phyloP scores from a whole-genome alignment of 73 alveolate genomes.

The Paramecium pentaurelia region DNA sequence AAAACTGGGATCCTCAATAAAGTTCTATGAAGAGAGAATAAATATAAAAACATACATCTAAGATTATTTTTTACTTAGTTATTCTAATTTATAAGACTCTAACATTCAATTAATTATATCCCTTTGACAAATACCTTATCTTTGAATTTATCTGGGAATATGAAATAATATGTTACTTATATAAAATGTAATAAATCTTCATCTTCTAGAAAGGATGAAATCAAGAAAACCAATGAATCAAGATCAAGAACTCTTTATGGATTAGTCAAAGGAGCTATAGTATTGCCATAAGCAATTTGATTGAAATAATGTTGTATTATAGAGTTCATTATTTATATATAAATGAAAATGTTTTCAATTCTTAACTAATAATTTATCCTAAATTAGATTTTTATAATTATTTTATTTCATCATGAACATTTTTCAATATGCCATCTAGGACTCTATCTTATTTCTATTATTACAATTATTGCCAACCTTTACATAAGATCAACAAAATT shows the following conservation, averaged over 20 bases:
- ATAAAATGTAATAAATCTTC: background rate
- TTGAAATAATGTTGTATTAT: background rate
- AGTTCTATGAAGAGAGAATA: background rate
- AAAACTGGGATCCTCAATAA: background rate
- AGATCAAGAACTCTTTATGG: slow-evolving; percentile 23
- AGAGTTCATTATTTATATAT: slow-evolving; percentile 28
- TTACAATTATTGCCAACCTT: background rate
- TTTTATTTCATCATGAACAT: background rate
- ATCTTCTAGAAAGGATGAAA: background rate
- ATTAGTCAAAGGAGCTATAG: background rate
- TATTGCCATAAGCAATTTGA: background rate
- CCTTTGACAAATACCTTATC: background rate
- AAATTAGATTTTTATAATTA: background rate
- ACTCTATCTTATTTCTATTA: background rate
- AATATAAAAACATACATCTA: background rate
- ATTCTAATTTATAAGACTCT: slow-evolving; percentile 4
- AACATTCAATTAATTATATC: background rate
- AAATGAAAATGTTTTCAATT: slow-evolving; percentile 21
- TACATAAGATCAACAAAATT: background rate
- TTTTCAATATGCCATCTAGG: background rate
- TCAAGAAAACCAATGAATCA: background rate
- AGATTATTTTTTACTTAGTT: background rate
- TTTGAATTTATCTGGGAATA: background rate
- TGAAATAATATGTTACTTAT: background rate
- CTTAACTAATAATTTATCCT: slow-evolving; percentile 19